phyloP scores from a whole-genome alignment of 495 filamentous ascomycete species.

The Umbilicaria muhlenbergii region DNA sequence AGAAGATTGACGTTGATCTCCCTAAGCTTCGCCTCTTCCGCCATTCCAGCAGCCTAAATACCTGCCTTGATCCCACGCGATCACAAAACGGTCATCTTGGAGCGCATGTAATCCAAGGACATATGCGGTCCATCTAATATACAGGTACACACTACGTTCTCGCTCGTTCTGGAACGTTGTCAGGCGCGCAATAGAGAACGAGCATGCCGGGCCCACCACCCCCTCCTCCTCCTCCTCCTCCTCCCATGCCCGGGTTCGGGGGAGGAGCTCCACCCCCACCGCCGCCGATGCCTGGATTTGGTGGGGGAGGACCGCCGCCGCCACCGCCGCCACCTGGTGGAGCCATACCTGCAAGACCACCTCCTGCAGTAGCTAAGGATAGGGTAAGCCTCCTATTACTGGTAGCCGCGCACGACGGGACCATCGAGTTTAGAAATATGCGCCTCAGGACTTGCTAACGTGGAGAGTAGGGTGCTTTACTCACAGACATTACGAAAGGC shows the following conservation, averaged over 20 bases:
- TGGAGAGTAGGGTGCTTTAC: conserved; percentile 56
- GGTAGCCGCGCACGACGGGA: background rate
- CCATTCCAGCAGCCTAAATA: too few species aligned
- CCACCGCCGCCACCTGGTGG: conserved; percentile 44
- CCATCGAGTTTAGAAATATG: background rate
- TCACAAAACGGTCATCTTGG: too few species aligned
- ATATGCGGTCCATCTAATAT: too few species aligned
- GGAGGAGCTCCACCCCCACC: conserved; percentile 50
- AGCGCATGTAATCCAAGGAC: too few species aligned
- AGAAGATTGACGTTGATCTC: background rate
- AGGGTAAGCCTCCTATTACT: conserved; percentile 29
- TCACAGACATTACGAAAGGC: conserved; percentile 80
- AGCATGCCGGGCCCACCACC: conserved; percentile 53
- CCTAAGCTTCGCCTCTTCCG: too few species aligned
- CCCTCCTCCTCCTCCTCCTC: conserved; percentile 49
- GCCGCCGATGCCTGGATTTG: conserved; percentile 38
- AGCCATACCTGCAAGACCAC: conserved; percentile 29
- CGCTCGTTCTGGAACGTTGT: too few species aligned
- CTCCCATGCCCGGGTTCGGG: conserved; percentile 36
- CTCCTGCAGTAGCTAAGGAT: conserved; percentile 30
- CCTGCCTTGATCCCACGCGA: too few species aligned
- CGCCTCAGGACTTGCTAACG: conserved; percentile 21
- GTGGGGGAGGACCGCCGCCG: conserved; percentile 46
- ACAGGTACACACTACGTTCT: too few species aligned
- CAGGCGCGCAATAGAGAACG: background rate